Conservation (phyloP, 345 rosid genomes). For the Eutrema yunnanense region DNA sequence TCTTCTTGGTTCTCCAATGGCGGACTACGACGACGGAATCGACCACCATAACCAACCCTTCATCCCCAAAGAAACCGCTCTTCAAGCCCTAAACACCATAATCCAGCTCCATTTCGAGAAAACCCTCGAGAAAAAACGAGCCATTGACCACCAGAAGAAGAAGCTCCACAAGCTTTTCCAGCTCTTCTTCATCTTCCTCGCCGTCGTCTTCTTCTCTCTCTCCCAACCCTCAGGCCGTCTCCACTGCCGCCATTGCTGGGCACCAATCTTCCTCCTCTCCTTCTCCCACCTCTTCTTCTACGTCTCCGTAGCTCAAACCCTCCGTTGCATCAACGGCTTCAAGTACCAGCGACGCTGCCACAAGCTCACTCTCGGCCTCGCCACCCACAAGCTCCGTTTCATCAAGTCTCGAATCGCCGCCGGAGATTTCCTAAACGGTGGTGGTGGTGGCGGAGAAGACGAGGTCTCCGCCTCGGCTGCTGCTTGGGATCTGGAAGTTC, state of each 20-base stretch:
- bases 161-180: constrained; percentile 85
- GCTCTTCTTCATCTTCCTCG: constrained; percentile 88
- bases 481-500: constrained; percentile 74
- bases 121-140: constrained; percentile 85
- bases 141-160: constrained; percentile 96
- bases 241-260: constrained; percentile 94
- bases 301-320: constrained; percentile 85
- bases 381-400: constrained; percentile 85
- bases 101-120: constrained; percentile 98
- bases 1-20: constrained; percentile 43
- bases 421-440: constrained; percentile 35
- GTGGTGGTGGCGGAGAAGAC: constrained; percentile 22
- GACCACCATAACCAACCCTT: constrained; percentile 40
- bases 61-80: constrained; percentile 79
- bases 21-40: constrained; percentile 53
- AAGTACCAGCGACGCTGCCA: constrained; percentile 98
- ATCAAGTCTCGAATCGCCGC: constrained; percentile 50
- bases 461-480: constrained; percentile 32
- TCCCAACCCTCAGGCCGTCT: constrained; percentile 57
- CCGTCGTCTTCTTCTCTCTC: constrained; percentile 48
- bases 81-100: constrained; percentile 86
- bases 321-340: constrained; percentile 93
- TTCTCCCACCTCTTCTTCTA: constrained; percentile 88
- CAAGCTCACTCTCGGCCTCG: constrained; percentile 88
- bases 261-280: constrained; percentile 66